A percentile compares a stretch with the other conserved stretches of the same genome.
These are phyloP conservation scores for Brettanomyces custersianus DNA, from an alignment of 805 yeast genomes.

Conservation along the genomic window DNA sequence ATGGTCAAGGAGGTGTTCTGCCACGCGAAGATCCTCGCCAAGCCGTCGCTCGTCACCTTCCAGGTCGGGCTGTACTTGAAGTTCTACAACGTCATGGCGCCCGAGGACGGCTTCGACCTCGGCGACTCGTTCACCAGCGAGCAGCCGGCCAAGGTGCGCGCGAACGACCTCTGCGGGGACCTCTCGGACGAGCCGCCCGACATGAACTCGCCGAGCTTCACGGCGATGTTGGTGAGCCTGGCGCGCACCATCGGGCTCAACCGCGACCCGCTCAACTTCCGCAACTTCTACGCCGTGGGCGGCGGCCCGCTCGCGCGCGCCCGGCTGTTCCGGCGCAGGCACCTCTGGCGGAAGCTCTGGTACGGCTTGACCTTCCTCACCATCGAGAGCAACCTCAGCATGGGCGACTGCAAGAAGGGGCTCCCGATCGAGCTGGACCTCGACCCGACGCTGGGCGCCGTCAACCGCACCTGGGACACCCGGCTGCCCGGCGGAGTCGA, in stretches of 20 bases:
- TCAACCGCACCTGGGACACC: conserved; percentile 28
- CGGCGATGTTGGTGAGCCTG: conserved; percentile 30
- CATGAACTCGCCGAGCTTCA: conserved; percentile 27
- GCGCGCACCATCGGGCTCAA: conserved; percentile 40
- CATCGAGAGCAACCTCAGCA: conserved; percentile 25
- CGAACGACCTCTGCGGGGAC: conserved; percentile 29
- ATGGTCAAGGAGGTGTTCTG: conserved; percentile 37
- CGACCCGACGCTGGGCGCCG: conserved; percentile 26
- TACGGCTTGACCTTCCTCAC: conserved; percentile 25
- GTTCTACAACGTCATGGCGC: conserved; percentile 45
- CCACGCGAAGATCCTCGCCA: conserved; percentile 32
- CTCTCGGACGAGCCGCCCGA: conserved; percentile 26
- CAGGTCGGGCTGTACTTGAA: conserved; percentile 55
- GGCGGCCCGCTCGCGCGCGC: conserved; percentile 23
- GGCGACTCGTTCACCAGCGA: conserved; percentile 30
- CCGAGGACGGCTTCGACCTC: conserved; percentile 43
- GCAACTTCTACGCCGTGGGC: conserved; percentile 22
- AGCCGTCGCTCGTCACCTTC: conserved; percentile 39
- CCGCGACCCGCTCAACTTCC: conserved; percentile 37
- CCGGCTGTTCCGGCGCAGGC: conserved; percentile 25
- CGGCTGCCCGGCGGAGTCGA: conserved; percentile 30
- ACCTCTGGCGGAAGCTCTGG: conserved; percentile 34
- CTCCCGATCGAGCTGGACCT: conserved; percentile 28
- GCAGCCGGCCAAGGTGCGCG: conserved; percentile 5
- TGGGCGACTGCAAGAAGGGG: conserved; percentile 30